Evolutionary conservation across 371 early-diverging fungal genomes (phyloP).

Genomic region (Blastocladiella emersonii): DNA sequence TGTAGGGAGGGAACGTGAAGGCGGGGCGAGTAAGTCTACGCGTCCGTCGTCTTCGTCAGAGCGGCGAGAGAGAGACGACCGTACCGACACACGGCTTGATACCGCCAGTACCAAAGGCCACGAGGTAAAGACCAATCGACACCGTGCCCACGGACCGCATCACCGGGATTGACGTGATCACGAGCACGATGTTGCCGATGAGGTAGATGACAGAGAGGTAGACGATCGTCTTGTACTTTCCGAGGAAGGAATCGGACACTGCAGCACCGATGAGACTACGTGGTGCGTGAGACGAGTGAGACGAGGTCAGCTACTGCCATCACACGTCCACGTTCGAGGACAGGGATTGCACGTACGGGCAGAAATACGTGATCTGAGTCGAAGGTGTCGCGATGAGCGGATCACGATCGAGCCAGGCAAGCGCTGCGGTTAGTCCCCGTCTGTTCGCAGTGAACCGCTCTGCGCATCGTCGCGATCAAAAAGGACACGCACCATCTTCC

Average conservation of each 20-base stretch:
- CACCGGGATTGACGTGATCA: slow-evolving; percentile 10
- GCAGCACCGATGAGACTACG: neutral
- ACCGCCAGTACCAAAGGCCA: slow-evolving; percentile 26
- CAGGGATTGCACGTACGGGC: slow-evolving; percentile 10
- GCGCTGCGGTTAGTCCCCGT: too few species aligned
- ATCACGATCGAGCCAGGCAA: too few species aligned
- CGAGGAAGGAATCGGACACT: slow-evolving; percentile 12
- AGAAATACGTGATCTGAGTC: slow-evolving; percentile 25
- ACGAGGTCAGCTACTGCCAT: too few species aligned
- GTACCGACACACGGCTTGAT: slow-evolving; percentile 23
- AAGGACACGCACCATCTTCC: neutral
- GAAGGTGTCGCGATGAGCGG: too few species aligned
- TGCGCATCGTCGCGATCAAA: too few species aligned
- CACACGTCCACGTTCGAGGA: too few species aligned
- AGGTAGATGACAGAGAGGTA: slow-evolving; percentile 15
- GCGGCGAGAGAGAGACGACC: too few species aligned
- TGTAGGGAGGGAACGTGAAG: too few species aligned
- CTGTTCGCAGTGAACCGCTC: too few species aligned
- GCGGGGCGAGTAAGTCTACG: too few species aligned
- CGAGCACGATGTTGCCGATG: slow-evolving; percentile 15
- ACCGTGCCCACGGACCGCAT: neutral
- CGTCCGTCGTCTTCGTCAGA: too few species aligned
- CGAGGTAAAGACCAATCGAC: slow-evolving; percentile 13
- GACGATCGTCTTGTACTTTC: slow-evolving; percentile 20
- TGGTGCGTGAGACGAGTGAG: too few species aligned